Percentiles rank a stretch among this genome's conserved stretches.
Conservation (phyloP, 73 alveolate species). For the Paramecium caudatum region DNA sequence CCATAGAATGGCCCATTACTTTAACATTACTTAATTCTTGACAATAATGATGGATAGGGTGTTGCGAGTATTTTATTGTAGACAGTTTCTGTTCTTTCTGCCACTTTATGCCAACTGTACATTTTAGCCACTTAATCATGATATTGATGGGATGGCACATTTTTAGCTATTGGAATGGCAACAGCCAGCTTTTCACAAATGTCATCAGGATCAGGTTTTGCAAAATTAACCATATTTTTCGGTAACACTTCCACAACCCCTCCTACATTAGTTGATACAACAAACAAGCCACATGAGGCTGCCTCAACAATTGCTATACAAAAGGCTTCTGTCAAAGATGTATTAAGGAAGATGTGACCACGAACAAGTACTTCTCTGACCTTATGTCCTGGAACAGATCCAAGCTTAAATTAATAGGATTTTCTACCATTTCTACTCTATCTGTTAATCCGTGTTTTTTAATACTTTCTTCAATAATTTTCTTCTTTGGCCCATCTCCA, state of each 20-base stretch:
- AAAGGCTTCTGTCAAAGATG: constrained; percentile 99
- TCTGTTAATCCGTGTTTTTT: constrained; percentile 89
- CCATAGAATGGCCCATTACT: constrained; percentile 85
- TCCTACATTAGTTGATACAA: constrained; percentile 99
- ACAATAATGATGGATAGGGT: constrained; percentile 80
- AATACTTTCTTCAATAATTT: constrained; percentile 94
- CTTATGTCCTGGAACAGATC: constrained; percentile 96
- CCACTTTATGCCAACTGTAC: constrained; percentile 98
- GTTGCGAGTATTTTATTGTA: constrained; percentile 87
- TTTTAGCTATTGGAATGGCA: constrained; percentile 76
- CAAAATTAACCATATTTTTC: constrained; percentile 93
- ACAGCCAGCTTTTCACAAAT: constrained; percentile 69
- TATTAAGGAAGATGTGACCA: constrained; percentile 98
- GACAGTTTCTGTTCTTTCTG: constrained; percentile 94
- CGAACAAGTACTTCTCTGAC: constrained; percentile 95
- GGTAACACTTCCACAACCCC: constrained; percentile 99
- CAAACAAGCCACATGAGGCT: constrained; percentile 98
- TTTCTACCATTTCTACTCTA: constrained; percentile 83
- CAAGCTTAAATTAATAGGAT: constrained; percentile 83
- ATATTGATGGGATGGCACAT: constrained; percentile 73
- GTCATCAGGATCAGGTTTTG: constrained; percentile 77
- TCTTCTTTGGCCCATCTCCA: constrained; percentile 99
- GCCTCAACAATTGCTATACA: constrained; percentile 99
- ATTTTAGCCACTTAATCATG: constrained; percentile 87
- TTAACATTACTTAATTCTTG: constrained; percentile 83